Evolutionary conservation across 345 rosid species (phyloP), one percentile per base, ranked within the genome.

Genomic region (Corchorus olitorius): DNA sequence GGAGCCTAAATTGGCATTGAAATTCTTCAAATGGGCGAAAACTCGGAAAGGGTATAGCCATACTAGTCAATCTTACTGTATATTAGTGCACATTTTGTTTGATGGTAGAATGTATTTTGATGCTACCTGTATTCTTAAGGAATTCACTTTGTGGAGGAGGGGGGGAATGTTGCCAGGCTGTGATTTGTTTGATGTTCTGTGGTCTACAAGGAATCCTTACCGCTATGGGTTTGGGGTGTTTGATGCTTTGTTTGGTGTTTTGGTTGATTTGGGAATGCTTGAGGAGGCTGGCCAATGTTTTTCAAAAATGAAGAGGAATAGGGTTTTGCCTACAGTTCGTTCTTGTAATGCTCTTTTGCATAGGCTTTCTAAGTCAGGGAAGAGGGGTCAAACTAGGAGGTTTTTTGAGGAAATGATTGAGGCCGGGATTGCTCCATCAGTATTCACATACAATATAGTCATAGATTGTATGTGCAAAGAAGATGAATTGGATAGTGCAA

Each of bases 221-320:
- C 84, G 46, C 4, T 60, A 75, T 22, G 90, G 89, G 7, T 90
- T 80, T 77, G 97, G 94, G 48, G 94, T 92, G 15, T 92, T 92
- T 78, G 91, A 92, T 92, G 87, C 91, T 68, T 83, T 91, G 77
- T 91, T 91, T 82, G 86, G 89, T 75, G 87, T 85, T 78, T 79
- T 88, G 68, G 84, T 91, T 79, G 94, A 91, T 33, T 55, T 88
- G 72, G 92, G 88, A 64, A 80, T 86, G 90, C 84, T 90, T 65
- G 87, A 87, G 70, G 91, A 88, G 64, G 97, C 97, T 46, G 68
- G 63, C 1, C 48, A 54, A 52, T 89, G 92, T 71, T 91, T 90
- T 77, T 46, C 65, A 10, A 90, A 77, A 83, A 89, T 89, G 94
- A 84, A 82, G 81, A 85, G 83, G 61, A 87, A 72, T 63, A 75